phyloP scores from a whole-genome alignment of 2,329 filamentous ascomycete genomes.

The Sarocladium brachiariae region DNA sequence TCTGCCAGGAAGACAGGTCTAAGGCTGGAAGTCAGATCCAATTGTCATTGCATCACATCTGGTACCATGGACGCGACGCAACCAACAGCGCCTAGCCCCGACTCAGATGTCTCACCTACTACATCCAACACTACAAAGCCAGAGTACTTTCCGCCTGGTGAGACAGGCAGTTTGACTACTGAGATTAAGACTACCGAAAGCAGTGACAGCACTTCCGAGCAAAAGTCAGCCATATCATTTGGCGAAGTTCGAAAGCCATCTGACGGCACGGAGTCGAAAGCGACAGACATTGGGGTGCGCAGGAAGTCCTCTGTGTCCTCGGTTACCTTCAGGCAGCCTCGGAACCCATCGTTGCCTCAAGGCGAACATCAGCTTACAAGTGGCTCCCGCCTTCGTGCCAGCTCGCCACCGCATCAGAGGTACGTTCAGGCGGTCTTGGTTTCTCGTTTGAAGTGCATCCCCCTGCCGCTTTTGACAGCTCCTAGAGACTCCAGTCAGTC shows the following conservation, averaged over 20 bases:
- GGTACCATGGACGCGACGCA: conserved; percentile 17
- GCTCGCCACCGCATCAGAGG: conserved; percentile 44
- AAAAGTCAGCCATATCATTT: conserved; percentile 1
- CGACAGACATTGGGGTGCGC: conserved; percentile 6
- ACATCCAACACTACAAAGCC: conserved; percentile 20
- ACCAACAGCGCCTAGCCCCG: conserved; percentile 25
- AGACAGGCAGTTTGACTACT: conserved; percentile 1
- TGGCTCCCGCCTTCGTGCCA: conserved; percentile 34
- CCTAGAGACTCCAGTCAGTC: too few species aligned
- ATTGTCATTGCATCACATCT: not conserved
- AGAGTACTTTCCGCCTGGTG: conserved; percentile 20
- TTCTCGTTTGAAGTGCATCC: not conserved
- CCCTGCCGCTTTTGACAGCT: too few species aligned
- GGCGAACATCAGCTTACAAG: conserved; percentile 38
- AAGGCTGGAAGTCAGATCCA: not conserved
- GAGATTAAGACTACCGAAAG: conserved; percentile 17
- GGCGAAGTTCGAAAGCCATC: conserved; percentile 2
- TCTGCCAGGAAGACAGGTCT: not conserved
- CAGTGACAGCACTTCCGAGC: conserved; percentile 3
- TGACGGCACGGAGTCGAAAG: not conserved
- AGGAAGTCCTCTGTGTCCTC: conserved; percentile 38
- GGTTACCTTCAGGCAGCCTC: conserved; percentile 38
- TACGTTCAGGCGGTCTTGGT: conserved; percentile 20
- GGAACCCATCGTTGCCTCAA: conserved; percentile 40
- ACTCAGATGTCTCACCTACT: conserved; percentile 37